Percentiles rank a stretch among this genome's conserved stretches.
Conservation (phyloP, 2,329 filamentous ascomycete species). For the Aspergillus alliaceus region DNA sequence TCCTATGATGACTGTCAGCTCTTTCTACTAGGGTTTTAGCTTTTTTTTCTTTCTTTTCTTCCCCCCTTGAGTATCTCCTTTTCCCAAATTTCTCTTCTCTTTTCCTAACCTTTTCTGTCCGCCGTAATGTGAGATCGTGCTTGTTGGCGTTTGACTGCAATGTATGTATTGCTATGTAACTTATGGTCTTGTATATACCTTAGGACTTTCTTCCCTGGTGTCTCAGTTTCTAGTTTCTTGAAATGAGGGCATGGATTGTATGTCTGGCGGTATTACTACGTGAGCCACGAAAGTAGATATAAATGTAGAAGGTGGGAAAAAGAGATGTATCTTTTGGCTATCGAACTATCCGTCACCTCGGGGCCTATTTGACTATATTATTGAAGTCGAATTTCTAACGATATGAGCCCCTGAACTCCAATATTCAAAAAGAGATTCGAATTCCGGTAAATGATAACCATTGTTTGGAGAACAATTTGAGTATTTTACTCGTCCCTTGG, state of each 20-base stretch:
- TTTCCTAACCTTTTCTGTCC: slow-evolving; percentile 7
- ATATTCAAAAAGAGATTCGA: not conserved
- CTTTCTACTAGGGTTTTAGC: slow-evolving; percentile 10
- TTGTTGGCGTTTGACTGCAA: not conserved
- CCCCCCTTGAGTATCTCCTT: not conserved
- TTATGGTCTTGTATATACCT: slow-evolving; percentile 10
- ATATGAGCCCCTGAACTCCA: not conserved
- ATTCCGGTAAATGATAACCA: not conserved
- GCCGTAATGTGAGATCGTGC: not conserved
- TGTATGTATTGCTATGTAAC: slow-evolving; percentile 9
- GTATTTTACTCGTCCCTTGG: not conserved
- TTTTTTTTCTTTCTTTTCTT: not conserved
- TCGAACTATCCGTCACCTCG: slow-evolving; percentile 7
- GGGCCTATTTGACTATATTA: not conserved
- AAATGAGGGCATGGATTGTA: not conserved
- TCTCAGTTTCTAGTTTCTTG: not conserved
- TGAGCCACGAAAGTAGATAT: no score
- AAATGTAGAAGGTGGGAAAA: not conserved
- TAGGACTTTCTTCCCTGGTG: not conserved
- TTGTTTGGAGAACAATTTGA: not conserved
- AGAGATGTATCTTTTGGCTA: slow-evolving; percentile 10
- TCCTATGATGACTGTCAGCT: not conserved
- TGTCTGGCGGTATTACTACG: not conserved
- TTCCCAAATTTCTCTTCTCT: not conserved
- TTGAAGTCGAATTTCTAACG: not conserved